Percentiles rank a stretch among this genome's conserved stretches.
Evolutionary conservation across 108 stramenopile genomes (phyloP).

Genomic region (Discostella stelligeroides): DNA sequence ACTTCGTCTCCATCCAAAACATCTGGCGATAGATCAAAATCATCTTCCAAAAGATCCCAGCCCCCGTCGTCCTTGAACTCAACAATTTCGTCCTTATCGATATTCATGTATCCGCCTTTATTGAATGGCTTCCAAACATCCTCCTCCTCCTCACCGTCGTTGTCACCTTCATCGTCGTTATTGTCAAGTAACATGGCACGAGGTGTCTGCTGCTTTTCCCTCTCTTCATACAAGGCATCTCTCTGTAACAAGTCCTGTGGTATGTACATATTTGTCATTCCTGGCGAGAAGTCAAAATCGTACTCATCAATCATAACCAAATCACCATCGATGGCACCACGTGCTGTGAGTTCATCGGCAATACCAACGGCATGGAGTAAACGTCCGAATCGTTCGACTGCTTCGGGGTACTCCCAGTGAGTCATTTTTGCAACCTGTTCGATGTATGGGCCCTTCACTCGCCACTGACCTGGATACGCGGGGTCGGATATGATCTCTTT

Average conservation of each 20-base stretch:
- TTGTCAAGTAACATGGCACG: slow-evolving; percentile 35
- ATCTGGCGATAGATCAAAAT: slow-evolving; percentile 58
- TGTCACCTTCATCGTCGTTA: slow-evolving; percentile 18
- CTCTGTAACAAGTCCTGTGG: slow-evolving; percentile 82
- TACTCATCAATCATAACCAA: slow-evolving; percentile 90
- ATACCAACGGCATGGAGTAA: slow-evolving; percentile 88
- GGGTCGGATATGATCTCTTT: slow-evolving; percentile 83
- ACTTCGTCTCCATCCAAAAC: slow-evolving; percentile 73
- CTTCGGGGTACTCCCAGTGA: slow-evolving; percentile 94
- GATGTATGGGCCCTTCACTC: slow-evolving; percentile 80
- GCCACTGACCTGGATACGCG: slow-evolving; percentile 91
- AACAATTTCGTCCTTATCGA: slow-evolving; percentile 78
- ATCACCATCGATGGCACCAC: slow-evolving; percentile 87
- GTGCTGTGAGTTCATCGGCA: slow-evolving; percentile 63
- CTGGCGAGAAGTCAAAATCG: slow-evolving; percentile 89
- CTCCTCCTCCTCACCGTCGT: slow-evolving; percentile 54
- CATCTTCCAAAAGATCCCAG: slow-evolving; percentile 82
- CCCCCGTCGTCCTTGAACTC: slow-evolving; percentile 79
- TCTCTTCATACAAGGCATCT: slow-evolving; percentile 59
- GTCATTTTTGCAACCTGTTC: slow-evolving; percentile 93
- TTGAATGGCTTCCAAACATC: slow-evolving; percentile 69
- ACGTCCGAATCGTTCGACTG: slow-evolving; percentile 88
- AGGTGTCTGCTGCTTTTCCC: slow-evolving; percentile 31
- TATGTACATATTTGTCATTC: slow-evolving; percentile 82
- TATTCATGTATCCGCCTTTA: slow-evolving; percentile 84